These are phyloP conservation scores for Volvox africanus DNA, from an alignment of 139 green algal species.

Conservation along the genomic window DNA sequence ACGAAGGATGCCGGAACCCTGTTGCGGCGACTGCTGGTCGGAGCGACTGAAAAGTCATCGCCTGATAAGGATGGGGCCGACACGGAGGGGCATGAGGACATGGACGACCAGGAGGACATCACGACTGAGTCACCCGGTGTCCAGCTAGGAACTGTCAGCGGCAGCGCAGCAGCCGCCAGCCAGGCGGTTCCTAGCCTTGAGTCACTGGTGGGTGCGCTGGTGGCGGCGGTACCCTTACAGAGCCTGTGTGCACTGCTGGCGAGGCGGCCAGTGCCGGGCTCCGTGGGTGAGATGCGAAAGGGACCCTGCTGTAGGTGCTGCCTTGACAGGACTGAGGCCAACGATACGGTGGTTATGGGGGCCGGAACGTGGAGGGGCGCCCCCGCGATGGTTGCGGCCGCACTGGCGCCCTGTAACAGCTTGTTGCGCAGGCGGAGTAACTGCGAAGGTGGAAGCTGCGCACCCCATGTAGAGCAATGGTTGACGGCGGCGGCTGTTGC, in stretches of 20 bases:
- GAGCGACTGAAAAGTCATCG: neutral
- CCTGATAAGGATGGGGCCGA: neutral
- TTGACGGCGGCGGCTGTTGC: neutral
- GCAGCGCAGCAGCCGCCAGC: neutral
- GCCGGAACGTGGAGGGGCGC: too few species aligned
- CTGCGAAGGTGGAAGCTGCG: neutral
- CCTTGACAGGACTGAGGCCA: neutral
- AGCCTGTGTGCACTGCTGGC: conserved; percentile 25
- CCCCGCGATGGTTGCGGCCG: neutral
- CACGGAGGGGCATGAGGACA: neutral
- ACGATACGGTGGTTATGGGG: neutral
- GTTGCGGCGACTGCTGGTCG: neutral
- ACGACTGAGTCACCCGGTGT: neutral
- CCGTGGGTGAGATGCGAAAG: neutral
- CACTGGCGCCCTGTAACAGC: neutral
- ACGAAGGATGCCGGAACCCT: neutral
- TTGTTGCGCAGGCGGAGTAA: neutral
- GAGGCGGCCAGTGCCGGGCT: neutral
- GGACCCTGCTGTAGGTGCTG: conserved; percentile 31
- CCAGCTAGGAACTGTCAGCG: neutral
- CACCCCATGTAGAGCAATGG: neutral
- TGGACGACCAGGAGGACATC: neutral
- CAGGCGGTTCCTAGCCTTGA: neutral
- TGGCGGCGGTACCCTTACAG: conserved; percentile 9
- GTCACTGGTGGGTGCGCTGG: conserved; percentile 14